Evolutionary conservation across 805 yeast species (phyloP).

Genomic region (Wickerhamomyces mucosus): DNA sequence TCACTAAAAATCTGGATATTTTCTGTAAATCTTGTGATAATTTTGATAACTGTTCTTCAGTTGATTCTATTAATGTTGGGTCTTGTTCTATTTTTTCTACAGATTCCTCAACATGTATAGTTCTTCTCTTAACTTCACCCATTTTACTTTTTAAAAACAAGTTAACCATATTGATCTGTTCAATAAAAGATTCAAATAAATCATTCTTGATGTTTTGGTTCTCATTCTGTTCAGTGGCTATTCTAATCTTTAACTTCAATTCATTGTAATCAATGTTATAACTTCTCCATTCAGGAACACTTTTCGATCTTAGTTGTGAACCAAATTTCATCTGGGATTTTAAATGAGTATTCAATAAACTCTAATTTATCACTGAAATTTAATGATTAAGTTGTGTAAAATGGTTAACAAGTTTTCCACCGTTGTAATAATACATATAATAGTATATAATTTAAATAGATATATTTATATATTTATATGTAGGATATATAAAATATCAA

Average conservation of each 20-base stretch:
- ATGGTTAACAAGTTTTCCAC: no score
- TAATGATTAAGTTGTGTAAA: no score
- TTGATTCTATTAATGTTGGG: conserved; percentile 2
- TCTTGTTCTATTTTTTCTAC: conserved; percentile 17
- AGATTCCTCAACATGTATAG: conserved; percentile 27
- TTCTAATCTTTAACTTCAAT: conserved; percentile 54
- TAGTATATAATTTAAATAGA: no score
- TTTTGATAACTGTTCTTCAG: conserved; percentile 10
- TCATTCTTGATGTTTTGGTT: conserved; percentile 12
- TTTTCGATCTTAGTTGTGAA: conserved; percentile 56
- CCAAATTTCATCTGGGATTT: conserved; percentile 91
- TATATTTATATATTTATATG: no score
- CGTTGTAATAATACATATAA: no score
- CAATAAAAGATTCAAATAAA: conserved; percentile 35
- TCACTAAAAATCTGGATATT: conserved; percentile 57
- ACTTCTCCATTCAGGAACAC: conserved; percentile 82
- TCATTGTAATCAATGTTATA: conserved; percentile 80
- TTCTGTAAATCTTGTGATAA: conserved; percentile 48
- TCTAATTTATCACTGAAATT: no score
- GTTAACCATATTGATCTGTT: conserved; percentile 49
- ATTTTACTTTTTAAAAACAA: conserved; percentile 59
- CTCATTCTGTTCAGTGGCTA: conserved; percentile 27
- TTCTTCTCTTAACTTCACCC: conserved; percentile 56
- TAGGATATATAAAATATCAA: no score
- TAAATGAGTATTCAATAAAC: no score